These are phyloP conservation scores for Fusarium beomiforme DNA, from an alignment of 2,329 filamentous ascomycete species.

Conservation along the genomic window DNA sequence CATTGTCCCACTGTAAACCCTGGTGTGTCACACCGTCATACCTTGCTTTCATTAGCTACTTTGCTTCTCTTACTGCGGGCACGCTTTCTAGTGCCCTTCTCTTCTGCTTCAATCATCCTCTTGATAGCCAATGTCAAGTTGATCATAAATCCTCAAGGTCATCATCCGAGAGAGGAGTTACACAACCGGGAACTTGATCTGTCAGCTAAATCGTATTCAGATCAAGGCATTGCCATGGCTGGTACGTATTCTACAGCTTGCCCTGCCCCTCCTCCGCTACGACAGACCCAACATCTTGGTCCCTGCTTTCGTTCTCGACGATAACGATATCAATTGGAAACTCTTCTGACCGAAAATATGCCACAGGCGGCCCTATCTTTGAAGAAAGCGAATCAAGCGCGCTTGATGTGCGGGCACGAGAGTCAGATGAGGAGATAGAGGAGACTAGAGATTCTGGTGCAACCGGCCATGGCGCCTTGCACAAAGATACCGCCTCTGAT, in stretches of 20 bases:
- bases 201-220: neutral
- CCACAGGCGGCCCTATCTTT: slow-evolving; percentile 22
- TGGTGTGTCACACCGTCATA: slow-evolving; percentile 37
- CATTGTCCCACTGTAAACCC: slow-evolving; percentile 21
- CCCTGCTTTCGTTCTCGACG: neutral
- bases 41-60: neutral
- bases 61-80: slow-evolving; percentile 24
- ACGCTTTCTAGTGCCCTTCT: slow-evolving; percentile 15
- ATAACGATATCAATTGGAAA: neutral
- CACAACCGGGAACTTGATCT: neutral
- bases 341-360: slow-evolving; percentile 16
- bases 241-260: slow-evolving; percentile 32
- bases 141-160: neutral
- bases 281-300: neutral
- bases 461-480: slow-evolving; percentile 36
- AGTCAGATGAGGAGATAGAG: slow-evolving; percentile 48
- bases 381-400: slow-evolving; percentile 38
- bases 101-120: neutral
- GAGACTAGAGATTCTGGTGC: slow-evolving; percentile 37
- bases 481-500: slow-evolving; percentile 36
- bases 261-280: slow-evolving; percentile 26
- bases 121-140: neutral
- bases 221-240: slow-evolving; percentile 30
- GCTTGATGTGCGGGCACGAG: slow-evolving; percentile 41
- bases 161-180: neutral